These are phyloP conservation scores for Globisporangium okanoganense DNA, from an alignment of 352 stramenopile genomes.

Conservation along the genomic window DNA sequence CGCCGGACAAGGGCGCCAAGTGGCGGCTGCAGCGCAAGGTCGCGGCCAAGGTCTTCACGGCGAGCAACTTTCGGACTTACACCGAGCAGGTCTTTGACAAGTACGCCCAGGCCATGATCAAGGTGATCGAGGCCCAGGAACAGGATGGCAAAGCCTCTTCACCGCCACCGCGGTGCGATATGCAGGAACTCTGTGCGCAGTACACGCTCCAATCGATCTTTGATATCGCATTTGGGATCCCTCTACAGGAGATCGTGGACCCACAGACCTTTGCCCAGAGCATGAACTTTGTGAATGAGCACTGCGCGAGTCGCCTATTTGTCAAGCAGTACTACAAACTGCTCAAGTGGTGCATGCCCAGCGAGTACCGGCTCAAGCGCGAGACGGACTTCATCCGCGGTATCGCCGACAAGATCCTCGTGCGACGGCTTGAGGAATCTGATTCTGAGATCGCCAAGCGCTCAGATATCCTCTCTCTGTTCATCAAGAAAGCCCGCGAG, in stretches of 20 bases:
- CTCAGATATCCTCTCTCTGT: slow-evolving; percentile 49
- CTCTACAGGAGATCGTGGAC: slow-evolving; percentile 28
- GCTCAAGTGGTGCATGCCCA: slow-evolving; percentile 54
- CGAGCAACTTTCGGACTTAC: slow-evolving; percentile 45
- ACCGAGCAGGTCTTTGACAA: slow-evolving; percentile 44
- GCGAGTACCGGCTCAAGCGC: slow-evolving; percentile 37
- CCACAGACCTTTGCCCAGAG: slow-evolving; percentile 29
- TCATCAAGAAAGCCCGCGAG: slow-evolving; percentile 51
- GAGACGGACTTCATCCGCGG: slow-evolving; percentile 22
- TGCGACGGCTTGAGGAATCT: slow-evolving; percentile 31
- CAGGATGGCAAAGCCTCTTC: background rate
- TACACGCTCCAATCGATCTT: slow-evolving; percentile 61
- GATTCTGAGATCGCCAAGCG: slow-evolving; percentile 23
- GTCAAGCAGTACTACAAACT: slow-evolving; percentile 66
- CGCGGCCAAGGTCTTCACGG: slow-evolving; percentile 87
- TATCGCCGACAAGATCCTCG: slow-evolving; percentile 49
- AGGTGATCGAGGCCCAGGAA: slow-evolving; percentile 8
- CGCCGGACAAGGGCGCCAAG: slow-evolving; percentile 42
- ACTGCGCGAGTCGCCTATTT: slow-evolving; percentile 54
- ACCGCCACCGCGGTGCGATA: slow-evolving; percentile 27
- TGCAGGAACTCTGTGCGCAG: slow-evolving; percentile 43
- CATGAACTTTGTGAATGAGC: slow-evolving; percentile 57
- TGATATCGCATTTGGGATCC: slow-evolving; percentile 51
- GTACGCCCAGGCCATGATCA: slow-evolving; percentile 27
- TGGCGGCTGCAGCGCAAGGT: slow-evolving; percentile 81